A percentile compares a stretch with the other conserved stretches of the same genome.
Conservation (phyloP, 192 early-diverging fungal species). For the Entophlyctis luteolus region DNA sequence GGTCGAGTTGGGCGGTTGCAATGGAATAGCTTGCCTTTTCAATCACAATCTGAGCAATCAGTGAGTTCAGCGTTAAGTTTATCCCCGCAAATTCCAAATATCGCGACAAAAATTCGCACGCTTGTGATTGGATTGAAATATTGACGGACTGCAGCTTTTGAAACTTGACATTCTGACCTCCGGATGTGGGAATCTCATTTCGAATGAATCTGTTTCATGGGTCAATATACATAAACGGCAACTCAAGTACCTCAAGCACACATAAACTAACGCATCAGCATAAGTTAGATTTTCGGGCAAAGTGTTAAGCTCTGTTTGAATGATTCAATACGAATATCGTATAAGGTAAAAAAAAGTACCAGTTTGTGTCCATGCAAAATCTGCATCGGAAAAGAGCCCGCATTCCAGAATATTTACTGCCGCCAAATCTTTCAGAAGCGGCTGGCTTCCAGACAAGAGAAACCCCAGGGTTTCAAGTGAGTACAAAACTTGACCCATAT, state of each 20-base stretch:
- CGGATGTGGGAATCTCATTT: not conserved
- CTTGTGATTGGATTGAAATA: conserved; percentile 10
- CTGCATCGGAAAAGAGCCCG: no score
- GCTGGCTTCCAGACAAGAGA: conserved; percentile 49
- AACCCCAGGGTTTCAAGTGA: conserved; percentile 53
- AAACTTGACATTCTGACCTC: not conserved
- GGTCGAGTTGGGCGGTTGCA: not conserved
- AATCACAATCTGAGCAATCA: not conserved
- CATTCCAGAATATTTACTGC: not conserved
- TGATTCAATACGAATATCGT: no score
- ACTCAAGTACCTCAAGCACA: conserved; percentile 27
- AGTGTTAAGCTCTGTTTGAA: not conserved
- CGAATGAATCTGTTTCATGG: not conserved
- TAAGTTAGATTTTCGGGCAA: conserved; percentile 7
- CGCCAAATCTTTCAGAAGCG: conserved; percentile 50
- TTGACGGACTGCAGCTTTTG: conserved; percentile 3
- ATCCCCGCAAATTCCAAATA: not conserved
- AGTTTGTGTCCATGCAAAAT: no score
- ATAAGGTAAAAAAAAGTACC: no score
- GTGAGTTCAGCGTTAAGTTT: not conserved
- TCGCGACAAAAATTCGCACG: conserved; percentile 2
- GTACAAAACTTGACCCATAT: conserved; percentile 66
- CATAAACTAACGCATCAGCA: conserved; percentile 27
- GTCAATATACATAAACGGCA: no score
- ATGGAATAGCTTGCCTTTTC: not conserved